Evolutionary conservation across 2,329 filamentous ascomycete species (phyloP).

Genomic region (Botrytis paeoniae): DNA sequence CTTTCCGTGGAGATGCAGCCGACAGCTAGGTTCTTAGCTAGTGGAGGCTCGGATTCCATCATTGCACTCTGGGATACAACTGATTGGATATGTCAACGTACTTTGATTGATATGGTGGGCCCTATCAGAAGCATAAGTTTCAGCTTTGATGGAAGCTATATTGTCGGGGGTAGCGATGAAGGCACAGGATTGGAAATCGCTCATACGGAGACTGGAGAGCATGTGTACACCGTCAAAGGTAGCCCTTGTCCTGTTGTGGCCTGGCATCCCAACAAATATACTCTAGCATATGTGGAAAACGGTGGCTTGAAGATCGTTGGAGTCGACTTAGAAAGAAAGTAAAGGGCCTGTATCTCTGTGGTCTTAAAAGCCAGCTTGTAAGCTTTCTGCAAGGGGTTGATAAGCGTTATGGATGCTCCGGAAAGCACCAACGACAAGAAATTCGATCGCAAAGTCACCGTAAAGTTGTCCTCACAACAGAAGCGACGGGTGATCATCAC

Average conservation of each 20-base stretch:
- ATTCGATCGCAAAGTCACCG: background rate
- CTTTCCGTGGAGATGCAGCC: constrained; percentile 68
- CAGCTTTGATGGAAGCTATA: constrained; percentile 72
- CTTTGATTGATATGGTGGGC: constrained; percentile 65
- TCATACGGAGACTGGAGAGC: constrained; percentile 71
- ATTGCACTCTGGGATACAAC: constrained; percentile 76
- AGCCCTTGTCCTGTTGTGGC: constrained; percentile 63
- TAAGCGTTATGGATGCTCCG: background rate
- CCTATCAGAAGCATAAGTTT: constrained; percentile 70
- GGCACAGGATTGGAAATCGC: constrained; percentile 65
- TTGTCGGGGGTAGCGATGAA: constrained; percentile 73
- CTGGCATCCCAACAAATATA: constrained; percentile 74
- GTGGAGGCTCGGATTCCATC: constrained; percentile 71
- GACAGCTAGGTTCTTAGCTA: constrained; percentile 67
- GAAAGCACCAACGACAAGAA: background rate
- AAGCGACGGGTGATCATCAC: background rate
- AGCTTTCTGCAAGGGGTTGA: background rate
- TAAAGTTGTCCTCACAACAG: background rate
- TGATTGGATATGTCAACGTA: constrained; percentile 73
- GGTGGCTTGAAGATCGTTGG: constrained; percentile 61
- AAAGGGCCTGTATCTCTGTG: constrained; percentile 8
- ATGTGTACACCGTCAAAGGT: constrained; percentile 69
- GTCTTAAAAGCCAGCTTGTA: background rate
- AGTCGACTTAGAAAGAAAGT: constrained; percentile 36
- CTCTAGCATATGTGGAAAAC: constrained; percentile 69